Evolutionary conservation across 2,329 filamentous ascomycete genomes (phyloP).

Genomic region (Aspergillus eucalypticola): DNA sequence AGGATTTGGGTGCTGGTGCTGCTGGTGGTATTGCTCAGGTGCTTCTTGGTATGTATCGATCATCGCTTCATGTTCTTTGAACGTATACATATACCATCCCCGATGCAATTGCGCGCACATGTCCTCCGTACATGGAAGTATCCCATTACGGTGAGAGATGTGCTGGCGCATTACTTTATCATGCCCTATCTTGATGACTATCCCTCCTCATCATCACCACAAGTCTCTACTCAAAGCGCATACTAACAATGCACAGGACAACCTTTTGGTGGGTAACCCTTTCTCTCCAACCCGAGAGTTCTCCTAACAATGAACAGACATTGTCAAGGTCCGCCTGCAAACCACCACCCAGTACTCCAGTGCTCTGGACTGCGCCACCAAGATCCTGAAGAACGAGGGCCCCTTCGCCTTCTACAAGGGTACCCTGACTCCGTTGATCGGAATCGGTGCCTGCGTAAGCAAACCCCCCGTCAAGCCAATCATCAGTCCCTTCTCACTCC

Average conservation of each 20-base stretch:
- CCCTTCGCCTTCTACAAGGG: constrained; percentile 96
- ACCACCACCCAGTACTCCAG: constrained; percentile 79
- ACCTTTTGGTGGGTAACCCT: constrained; percentile 59
- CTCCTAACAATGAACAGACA: constrained; percentile 59
- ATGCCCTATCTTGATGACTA: background rate
- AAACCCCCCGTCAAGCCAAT: background rate
- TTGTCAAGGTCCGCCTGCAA: constrained; percentile 95
- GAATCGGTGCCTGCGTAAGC: constrained; percentile 88
- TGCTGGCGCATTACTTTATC: background rate
- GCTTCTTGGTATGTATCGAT: constrained; percentile 69
- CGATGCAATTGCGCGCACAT: no score
- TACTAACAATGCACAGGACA: constrained; percentile 53
- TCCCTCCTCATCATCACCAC: background rate
- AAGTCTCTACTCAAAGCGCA: background rate
- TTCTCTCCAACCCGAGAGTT: background rate
- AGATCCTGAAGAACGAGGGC: constrained; percentile 87
- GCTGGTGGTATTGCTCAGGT: constrained; percentile 93
- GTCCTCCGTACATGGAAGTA: no score
- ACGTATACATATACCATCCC: background rate
- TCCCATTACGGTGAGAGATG: background rate
- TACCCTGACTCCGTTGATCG: constrained; percentile 88
- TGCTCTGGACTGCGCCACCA: constrained; percentile 75
- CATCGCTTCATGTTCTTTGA: constrained; percentile 2
- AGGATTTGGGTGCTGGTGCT: constrained; percentile 89
- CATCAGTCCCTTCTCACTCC: background rate